Base-by-base conservation (phyloP, 331 rosid genomes). In the Pyracantha coccinea region DNA sequence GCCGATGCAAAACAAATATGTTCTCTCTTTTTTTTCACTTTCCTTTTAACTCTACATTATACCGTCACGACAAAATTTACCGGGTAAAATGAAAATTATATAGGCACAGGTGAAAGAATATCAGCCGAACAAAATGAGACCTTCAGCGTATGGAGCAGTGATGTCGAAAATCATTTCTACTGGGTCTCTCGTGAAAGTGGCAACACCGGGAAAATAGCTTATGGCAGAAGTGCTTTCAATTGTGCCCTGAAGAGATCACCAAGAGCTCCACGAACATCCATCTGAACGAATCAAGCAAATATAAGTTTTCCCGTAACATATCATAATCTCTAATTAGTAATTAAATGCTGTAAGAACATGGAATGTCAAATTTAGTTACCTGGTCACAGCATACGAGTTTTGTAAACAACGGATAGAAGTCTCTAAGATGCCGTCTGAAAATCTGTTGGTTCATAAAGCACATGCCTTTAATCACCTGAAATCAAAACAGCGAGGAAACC, bases 301-400 rank as follows among this genome's bases (percentile, higher is more conserved):
- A 79, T 80, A 78, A 86, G 81, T 74, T 76, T 23, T 54, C 62
- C 29, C 71, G 59, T 8, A 28, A 61, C 78, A 59, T 31, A 47
- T 33, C 52, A 4, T 17, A 53, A 58, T 74, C 54, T n/a, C 44
- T 32, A 33, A 70, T 33, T 44, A 21, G 27, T 54, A 65, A 50
- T 47, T 4, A 16, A 31, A 23, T n/a, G 32, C 4, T 25, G 77
- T 28, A 29, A 10, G 60, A n/a, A 61, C 44, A 35, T 35, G 33
- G 54, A 8, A 19, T 7, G 66, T 4, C 52, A 10, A 59, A 50
- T 4, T 20, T 8, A 5, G 78, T 77, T 85, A 96, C 99, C 98
- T 96, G 99, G 75, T 96, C 98, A 29, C 98, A 96, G 87, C 98
- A 92, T 50, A 96, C 92, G 73, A 96, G 98, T 74, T 86, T 92